These are phyloP conservation scores for Cucurbita ficifolia DNA, from an alignment of 306 rosid species.

Conservation along the genomic window DNA sequence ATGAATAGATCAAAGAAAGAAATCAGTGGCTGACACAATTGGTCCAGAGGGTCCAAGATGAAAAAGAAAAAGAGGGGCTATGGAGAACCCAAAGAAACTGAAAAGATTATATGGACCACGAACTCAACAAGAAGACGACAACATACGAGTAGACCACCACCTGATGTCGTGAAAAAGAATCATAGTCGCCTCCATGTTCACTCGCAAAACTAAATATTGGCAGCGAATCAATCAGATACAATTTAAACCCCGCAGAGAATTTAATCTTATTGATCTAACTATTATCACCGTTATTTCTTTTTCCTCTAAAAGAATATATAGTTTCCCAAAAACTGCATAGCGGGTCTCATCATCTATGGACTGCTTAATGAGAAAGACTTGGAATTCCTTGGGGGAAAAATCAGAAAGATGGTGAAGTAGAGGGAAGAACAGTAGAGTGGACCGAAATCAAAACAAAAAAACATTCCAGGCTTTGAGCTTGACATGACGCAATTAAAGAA, in stretches of 20 bases:
- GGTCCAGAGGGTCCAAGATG: not conserved
- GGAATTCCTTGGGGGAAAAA: not conserved
- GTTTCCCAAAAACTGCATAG: not conserved
- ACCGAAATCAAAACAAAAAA: not conserved
- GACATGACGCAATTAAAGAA: not conserved
- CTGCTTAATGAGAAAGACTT: not conserved
- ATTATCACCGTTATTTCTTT: not conserved
- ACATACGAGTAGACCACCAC: conserved; percentile 48
- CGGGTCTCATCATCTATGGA: not conserved
- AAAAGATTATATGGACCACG: conserved; percentile 43
- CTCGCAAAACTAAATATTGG: conserved; percentile 2
- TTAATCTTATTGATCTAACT: not conserved
- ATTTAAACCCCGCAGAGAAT: not conserved
- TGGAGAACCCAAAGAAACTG: conserved; percentile 21
- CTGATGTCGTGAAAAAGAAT: conserved; percentile 12
- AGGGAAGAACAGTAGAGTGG: not conserved
- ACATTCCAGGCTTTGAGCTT: not conserved
- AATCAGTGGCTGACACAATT: not conserved
- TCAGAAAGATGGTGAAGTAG: not conserved
- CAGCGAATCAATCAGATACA: not conserved
- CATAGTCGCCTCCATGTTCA: not conserved
- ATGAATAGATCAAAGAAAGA: not conserved
- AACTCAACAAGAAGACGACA: conserved; percentile 21
- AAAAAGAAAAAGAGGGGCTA: conserved; percentile 12
- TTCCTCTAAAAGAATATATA: not conserved